These are phyloP conservation scores for Suhomyces guaymorum DNA, from an alignment of 1,139 yeast species.

Conservation along the genomic window DNA sequence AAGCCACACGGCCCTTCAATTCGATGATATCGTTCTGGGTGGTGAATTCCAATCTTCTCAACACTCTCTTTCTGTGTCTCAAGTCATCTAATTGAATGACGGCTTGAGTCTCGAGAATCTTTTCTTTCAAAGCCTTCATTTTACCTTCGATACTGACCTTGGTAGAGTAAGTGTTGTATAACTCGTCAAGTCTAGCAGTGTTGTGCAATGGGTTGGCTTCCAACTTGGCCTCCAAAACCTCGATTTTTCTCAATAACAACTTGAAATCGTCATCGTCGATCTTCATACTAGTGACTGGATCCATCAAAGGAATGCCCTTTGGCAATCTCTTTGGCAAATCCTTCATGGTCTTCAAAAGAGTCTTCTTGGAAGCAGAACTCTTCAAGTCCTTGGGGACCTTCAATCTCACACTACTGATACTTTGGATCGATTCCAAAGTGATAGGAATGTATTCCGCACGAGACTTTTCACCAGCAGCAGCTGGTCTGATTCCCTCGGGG, in stretches of 20 bases:
- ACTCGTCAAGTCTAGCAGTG: slow-evolving; percentile 59
- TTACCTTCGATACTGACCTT: slow-evolving; percentile 66
- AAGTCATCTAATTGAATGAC: slow-evolving; percentile 92
- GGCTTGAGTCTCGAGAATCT: slow-evolving; percentile 81
- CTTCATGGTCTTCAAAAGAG: slow-evolving; percentile 71
- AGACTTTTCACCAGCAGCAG: slow-evolving; percentile 67
- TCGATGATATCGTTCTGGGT: slow-evolving; percentile 85
- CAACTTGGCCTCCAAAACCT: slow-evolving; percentile 75
- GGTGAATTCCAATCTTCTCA: slow-evolving; percentile 80
- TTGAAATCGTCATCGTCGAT: slow-evolving; percentile 78
- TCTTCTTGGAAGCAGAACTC: slow-evolving; percentile 67
- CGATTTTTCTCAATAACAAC: slow-evolving; percentile 70
- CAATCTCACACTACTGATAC: slow-evolving; percentile 77
- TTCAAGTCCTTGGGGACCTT: slow-evolving; percentile 79
- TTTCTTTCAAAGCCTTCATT: slow-evolving; percentile 59
- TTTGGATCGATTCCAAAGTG: slow-evolving; percentile 71
- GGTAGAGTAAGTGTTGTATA: slow-evolving; percentile 63
- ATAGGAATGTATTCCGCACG: slow-evolving; percentile 82
- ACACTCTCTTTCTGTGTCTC: slow-evolving; percentile 86
- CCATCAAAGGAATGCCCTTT: slow-evolving; percentile 84
- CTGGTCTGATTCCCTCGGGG: slow-evolving; percentile 89
- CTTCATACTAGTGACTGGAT: slow-evolving; percentile 91
- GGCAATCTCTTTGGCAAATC: slow-evolving; percentile 84
- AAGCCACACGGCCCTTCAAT: slow-evolving; percentile 90
- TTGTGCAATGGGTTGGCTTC: slow-evolving; percentile 68